A percentile compares a stretch with the other conserved stretches of the same genome.
These are phyloP conservation scores for Roridomyces roridus DNA, from an alignment of 768 basidiomycete species.

Conservation along the genomic window DNA sequence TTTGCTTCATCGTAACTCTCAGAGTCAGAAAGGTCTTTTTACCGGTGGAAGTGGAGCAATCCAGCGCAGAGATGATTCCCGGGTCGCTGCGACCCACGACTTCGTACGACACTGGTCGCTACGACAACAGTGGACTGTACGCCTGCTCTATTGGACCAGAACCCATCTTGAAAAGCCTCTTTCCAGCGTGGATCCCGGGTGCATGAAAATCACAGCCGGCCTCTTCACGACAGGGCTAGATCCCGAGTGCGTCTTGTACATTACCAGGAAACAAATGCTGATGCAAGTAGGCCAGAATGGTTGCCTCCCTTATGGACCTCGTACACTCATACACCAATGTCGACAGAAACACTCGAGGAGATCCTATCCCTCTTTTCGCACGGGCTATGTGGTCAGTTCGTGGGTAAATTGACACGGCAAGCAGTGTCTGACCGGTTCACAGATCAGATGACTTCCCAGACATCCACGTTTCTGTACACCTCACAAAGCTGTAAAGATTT, in stretches of 20 bases:
- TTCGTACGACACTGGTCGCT: constrained; percentile 3
- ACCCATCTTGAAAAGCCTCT: background rate
- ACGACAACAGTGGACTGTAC: constrained; percentile 10
- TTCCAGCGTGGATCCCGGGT: constrained; percentile 1
- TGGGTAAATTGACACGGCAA: background rate
- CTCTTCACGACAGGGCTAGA: constrained; percentile 5
- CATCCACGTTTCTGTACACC: constrained; percentile 65
- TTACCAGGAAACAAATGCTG: background rate
- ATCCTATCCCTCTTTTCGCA: constrained; percentile 60
- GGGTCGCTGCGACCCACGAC: background rate
- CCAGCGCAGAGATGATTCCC: background rate
- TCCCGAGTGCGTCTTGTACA: constrained; percentile 7
- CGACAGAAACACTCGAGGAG: constrained; percentile 45
- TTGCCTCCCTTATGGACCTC: constrained; percentile 55
- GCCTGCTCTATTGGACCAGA: background rate
- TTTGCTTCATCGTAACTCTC: too few relatives aligned
- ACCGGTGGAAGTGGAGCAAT: background rate
- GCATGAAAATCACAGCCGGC: constrained; percentile 10
- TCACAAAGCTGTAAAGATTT: constrained; percentile 52
- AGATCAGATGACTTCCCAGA: constrained; percentile 66
- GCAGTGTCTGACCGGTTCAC: background rate
- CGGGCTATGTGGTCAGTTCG: constrained; percentile 54
- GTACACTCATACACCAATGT: constrained; percentile 54
- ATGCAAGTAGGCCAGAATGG: constrained; percentile 30
- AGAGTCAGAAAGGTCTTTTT: too few relatives aligned